phyloP scores from a whole-genome alignment of 148 eudicot species.

The Pouteria glomerata region DNA sequence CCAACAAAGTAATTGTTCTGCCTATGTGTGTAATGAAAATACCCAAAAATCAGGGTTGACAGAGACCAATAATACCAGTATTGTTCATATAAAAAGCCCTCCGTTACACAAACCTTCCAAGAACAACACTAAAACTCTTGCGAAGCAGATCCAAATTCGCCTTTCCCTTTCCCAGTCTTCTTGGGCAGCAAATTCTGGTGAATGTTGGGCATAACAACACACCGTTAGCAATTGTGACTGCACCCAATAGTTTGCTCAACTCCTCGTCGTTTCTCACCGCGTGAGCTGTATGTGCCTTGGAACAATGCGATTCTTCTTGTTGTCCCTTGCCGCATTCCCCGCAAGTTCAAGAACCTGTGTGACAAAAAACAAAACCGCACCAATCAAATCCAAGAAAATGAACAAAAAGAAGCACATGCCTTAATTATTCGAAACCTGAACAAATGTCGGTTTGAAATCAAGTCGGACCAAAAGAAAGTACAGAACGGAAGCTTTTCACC shows the following conservation, averaged over 20 bases:
- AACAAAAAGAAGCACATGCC: neutral
- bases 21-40: neutral
- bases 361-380: neutral
- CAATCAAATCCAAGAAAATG: neutral
- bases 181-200: slow-evolving; percentile 35
- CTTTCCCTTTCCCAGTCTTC: slow-evolving; percentile 29
- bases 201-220: slow-evolving; percentile 47
- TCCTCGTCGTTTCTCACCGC: slow-evolving; percentile 49
- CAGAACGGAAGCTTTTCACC: no score
- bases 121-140: slow-evolving; percentile 37
- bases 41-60: neutral
- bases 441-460: no score
- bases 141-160: slow-evolving; percentile 22
- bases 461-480: no score
- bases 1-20: neutral
- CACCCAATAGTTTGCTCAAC: slow-evolving; percentile 34
- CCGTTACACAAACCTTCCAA: no score
- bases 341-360: slow-evolving; percentile 41
- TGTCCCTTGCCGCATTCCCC: slow-evolving; percentile 45
- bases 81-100: no score
- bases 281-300: slow-evolving; percentile 45
- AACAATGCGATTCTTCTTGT: slow-evolving; percentile 36
- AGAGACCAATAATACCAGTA: no score
- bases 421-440: no score
- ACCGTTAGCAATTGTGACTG: slow-evolving; percentile 41